These are phyloP conservation scores for Magnaporthales sp. DNA, from an alignment of 2,329 filamentous ascomycete genomes.

Conservation along the genomic window DNA sequence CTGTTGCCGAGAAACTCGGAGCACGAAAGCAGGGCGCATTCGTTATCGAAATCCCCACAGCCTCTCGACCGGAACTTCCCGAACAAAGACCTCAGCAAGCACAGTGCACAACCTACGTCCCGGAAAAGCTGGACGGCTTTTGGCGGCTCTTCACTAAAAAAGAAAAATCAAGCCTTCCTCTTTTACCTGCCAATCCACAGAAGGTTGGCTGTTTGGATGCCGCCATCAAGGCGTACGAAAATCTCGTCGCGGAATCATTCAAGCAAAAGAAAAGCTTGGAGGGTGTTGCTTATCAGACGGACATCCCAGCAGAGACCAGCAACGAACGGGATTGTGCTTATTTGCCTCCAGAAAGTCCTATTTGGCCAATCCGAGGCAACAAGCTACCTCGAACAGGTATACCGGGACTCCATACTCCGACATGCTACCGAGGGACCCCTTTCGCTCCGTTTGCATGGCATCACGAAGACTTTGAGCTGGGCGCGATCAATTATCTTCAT, in stretches of 20 bases:
- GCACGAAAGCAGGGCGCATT: not conserved
- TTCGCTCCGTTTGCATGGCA: slow-evolving; percentile 4
- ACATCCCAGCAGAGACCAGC: slow-evolving; percentile 3
- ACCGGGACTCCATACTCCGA: not conserved
- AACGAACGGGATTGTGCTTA: not conserved
- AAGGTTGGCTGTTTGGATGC: not conserved
- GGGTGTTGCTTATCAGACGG: slow-evolving; percentile 3
- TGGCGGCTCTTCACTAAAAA: not conserved
- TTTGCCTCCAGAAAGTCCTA: slow-evolving; percentile 2
- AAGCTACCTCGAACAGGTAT: not conserved
- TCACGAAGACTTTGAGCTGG: slow-evolving; percentile 2
- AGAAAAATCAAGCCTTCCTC: not conserved
- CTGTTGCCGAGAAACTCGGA: not conserved
- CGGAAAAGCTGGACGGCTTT: not conserved
- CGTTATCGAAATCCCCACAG: not conserved
- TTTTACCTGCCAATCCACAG: not conserved
- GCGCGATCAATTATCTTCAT: slow-evolving; percentile 1
- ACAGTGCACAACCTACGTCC: not conserved
- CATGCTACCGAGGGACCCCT: not conserved
- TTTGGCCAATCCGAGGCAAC: slow-evolving; percentile 4
- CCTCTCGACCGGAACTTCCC: not conserved
- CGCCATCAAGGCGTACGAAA: not conserved
- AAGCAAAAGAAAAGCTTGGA: not conserved
- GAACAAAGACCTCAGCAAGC: not conserved
- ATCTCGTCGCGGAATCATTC: not conserved